phyloP scores from a whole-genome alignment of 352 stramenopile species.

The Blastocystis sp. region DNA sequence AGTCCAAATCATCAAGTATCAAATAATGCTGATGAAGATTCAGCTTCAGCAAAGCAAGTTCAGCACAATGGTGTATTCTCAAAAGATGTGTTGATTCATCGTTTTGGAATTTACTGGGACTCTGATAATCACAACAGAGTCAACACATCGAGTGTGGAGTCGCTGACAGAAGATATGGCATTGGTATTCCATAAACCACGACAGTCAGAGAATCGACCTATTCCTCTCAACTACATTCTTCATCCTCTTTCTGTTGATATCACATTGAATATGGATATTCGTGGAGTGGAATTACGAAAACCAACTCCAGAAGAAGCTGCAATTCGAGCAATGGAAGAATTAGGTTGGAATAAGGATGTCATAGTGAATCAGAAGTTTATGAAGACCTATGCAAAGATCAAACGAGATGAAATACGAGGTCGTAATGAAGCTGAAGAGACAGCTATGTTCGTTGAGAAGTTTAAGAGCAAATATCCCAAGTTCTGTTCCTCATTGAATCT shows the following conservation, averaged over 20 bases:
- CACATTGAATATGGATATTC: constrained; percentile 38
- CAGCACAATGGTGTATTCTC: constrained; percentile 55
- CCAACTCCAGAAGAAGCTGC: constrained; percentile 29
- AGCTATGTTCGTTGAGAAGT: constrained; percentile 60
- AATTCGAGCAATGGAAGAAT: background rate
- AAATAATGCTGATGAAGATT: background rate
- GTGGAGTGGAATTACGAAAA: constrained; percentile 53
- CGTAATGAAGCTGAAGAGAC: constrained; percentile 39
- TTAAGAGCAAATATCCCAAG: constrained; percentile 41
- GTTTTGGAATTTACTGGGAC: constrained; percentile 59
- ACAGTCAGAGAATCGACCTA: background rate
- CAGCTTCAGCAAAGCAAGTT: background rate
- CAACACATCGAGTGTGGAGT: background rate
- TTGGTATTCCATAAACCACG: background rate
- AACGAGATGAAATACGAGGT: constrained; percentile 18
- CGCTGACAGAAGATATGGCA: constrained; percentile 34
- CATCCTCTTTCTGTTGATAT: constrained; percentile 8
- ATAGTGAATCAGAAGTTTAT: constrained; percentile 62
- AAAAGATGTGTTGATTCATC: constrained; percentile 30
- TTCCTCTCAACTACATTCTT: constrained; percentile 45
- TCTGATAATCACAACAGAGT: constrained; percentile 3
- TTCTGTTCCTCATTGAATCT: constrained; percentile 44
- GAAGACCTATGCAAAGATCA: constrained; percentile 41
- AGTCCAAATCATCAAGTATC: constrained; percentile 25
- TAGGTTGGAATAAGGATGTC: constrained; percentile 17